Percentiles rank a stretch among this genome's conserved stretches.
Evolutionary conservation across 2,329 filamentous ascomycete genomes (phyloP).

Genomic region (Aspergillus japonicus): DNA sequence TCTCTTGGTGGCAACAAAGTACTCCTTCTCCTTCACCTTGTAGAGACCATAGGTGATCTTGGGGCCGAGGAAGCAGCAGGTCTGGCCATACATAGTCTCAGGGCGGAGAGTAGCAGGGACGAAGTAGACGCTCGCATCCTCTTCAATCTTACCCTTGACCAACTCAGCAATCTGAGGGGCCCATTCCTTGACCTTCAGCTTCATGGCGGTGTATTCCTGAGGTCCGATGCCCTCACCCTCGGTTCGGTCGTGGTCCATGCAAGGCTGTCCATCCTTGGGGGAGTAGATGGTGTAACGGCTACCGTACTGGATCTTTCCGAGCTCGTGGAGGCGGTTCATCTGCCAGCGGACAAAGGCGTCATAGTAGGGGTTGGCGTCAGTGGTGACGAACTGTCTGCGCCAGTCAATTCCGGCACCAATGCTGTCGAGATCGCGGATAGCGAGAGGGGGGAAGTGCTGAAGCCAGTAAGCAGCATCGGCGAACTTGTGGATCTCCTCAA

Average conservation of each 20-base stretch:
- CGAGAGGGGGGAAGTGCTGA: constrained; percentile 82
- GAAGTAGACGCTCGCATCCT: constrained; percentile 78
- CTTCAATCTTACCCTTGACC: constrained; percentile 74
- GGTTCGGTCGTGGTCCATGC: constrained; percentile 81
- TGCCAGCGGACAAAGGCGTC: constrained; percentile 96
- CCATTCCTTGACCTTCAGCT: constrained; percentile 90
- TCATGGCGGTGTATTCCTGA: constrained; percentile 90
- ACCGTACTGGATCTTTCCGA: constrained; percentile 90
- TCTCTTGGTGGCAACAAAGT: constrained; percentile 78
- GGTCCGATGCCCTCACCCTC: constrained; percentile 78
- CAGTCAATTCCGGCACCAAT: constrained; percentile 89
- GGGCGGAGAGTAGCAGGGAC: constrained; percentile 88
- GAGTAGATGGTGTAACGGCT: constrained; percentile 93
- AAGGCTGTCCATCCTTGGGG: constrained; percentile 83
- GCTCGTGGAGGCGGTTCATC: constrained; percentile 85
- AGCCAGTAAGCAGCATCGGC: constrained; percentile 92
- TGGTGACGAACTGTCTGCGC: constrained; percentile 89
- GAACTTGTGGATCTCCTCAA: constrained; percentile 88
- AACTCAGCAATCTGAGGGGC: constrained; percentile 69
- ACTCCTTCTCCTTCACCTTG: constrained; percentile 73
- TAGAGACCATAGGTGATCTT: constrained; percentile 87
- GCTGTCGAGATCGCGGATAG: constrained; percentile 72
- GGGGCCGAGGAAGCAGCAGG: constrained; percentile 90
- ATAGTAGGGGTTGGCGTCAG: constrained; percentile 94
- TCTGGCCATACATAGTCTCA: constrained; percentile 99